Evolutionary conservation across 192 early-diverging fungal species (phyloP).

Genomic region (Borealophlyctis nickersoniae): DNA sequence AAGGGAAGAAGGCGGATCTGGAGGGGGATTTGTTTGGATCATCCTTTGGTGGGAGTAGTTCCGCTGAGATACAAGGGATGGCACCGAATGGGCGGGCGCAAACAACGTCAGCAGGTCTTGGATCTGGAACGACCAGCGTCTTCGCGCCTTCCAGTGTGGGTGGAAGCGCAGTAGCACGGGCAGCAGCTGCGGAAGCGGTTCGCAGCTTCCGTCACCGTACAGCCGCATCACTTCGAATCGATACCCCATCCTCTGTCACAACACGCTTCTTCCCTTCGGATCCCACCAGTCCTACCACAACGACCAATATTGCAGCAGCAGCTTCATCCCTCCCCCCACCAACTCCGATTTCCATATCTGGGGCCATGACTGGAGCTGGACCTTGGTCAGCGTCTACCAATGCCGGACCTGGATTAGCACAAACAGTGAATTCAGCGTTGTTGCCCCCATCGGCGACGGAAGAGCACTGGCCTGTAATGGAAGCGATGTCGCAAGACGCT

Average conservation of each 20-base stretch:
- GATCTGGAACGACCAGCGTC: not conserved
- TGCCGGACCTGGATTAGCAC: not conserved
- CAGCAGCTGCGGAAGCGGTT: no score
- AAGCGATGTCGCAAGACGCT: conserved; percentile 88
- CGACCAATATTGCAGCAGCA: not conserved
- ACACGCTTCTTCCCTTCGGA: no score
- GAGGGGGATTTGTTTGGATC: conserved; percentile 4
- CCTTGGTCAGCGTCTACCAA: not conserved
- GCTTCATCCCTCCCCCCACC: conserved; percentile 1
- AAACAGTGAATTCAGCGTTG: no score
- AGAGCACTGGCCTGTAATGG: conserved; percentile 82
- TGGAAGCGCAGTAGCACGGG: no score
- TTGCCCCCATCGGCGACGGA: conserved; percentile 34
- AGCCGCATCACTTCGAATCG: not conserved
- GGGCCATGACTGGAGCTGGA: not conserved
- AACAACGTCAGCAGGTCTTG: not conserved
- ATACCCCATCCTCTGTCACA: not conserved
- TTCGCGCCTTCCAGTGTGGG: no score
- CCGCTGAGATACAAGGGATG: not conserved
- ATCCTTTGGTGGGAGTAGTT: conserved; percentile 7
- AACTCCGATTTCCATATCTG: not conserved
- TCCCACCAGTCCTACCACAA: not conserved
- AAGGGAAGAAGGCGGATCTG: conserved; percentile 1
- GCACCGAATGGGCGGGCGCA: not conserved
- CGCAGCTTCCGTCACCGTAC: not conserved